A percentile compares a stretch with the other conserved stretches of the same genome.
These are phyloP conservation scores for Medicago arabica DNA, from an alignment of 306 rosid species.

Conservation along the genomic window DNA sequence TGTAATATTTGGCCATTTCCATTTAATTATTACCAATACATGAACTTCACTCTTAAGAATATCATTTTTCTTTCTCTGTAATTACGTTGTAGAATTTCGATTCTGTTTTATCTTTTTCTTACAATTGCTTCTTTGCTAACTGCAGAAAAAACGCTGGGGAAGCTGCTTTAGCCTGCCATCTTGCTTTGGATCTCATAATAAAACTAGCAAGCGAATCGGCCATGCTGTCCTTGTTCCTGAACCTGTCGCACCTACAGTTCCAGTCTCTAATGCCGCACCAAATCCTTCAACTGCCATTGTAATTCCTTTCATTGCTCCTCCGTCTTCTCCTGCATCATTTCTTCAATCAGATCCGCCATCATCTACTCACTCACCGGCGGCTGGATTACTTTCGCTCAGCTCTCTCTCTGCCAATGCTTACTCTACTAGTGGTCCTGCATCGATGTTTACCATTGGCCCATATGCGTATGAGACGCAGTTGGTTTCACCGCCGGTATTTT, in stretches of 20 bases:
- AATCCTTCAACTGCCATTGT: conserved; percentile 67
- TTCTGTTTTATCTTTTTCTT: conserved; percentile 32
- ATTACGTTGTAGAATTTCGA: not conserved
- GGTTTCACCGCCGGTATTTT: conserved; percentile 96
- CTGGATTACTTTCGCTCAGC: conserved; percentile 74
- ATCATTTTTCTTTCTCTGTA: not conserved
- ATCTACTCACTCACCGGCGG: conserved; percentile 77
- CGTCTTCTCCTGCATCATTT: conserved; percentile 96
- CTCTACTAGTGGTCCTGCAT: conserved; percentile 77
- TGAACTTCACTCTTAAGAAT: not conserved
- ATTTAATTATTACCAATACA: not conserved
- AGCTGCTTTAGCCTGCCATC: conserved; percentile 86
- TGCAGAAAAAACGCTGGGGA: conserved; percentile 96
- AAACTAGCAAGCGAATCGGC: conserved; percentile 83
- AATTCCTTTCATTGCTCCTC: conserved; percentile 91
- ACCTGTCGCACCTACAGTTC: conserved; percentile 61
- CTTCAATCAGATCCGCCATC: conserved; percentile 94
- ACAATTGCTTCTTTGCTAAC: conserved; percentile 34
- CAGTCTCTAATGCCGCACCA: conserved; percentile 56
- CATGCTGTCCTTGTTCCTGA: conserved; percentile 96
- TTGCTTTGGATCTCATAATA: conserved; percentile 82
- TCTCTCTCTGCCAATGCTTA: conserved; percentile 77
- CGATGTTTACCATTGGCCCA: conserved; percentile 89
- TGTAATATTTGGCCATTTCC: not conserved
- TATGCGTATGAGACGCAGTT: conserved; percentile 95